phyloP scores from a whole-genome alignment of 106 monocot species.

The Acanthochlamys bracteata region DNA sequence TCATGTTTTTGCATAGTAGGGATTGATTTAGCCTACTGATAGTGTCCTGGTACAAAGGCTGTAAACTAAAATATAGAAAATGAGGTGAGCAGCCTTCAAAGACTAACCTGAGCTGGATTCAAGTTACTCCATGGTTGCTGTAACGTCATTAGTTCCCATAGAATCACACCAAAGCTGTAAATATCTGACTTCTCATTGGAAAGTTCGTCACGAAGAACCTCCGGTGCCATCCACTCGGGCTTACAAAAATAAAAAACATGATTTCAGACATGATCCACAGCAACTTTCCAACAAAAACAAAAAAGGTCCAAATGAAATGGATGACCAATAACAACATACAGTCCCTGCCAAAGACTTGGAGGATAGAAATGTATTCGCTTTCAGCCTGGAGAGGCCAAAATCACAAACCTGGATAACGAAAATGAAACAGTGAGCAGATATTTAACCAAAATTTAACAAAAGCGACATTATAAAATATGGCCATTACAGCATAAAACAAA shows the following conservation, averaged over 20 bases:
- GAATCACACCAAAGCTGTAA: conserved; percentile 95
- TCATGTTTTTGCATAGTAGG: no score
- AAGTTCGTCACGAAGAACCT: conserved; percentile 95
- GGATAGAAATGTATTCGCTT: conserved; percentile 88
- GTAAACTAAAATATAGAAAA: no score
- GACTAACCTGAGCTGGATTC: conserved; percentile 91
- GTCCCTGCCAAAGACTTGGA: conserved; percentile 97
- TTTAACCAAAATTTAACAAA: not conserved
- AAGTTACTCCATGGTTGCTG: conserved; percentile 97
- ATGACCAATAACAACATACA: conserved; percentile 41
- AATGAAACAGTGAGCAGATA: not conserved
- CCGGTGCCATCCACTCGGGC: conserved; percentile 99
- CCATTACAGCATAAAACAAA: not conserved
- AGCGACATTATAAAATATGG: not conserved
- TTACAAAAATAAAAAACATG: conserved; percentile 13
- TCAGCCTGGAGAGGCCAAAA: conserved; percentile 94
- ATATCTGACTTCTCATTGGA: conserved; percentile 99
- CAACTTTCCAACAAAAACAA: not conserved
- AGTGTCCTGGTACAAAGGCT: no score
- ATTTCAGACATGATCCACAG: no score
- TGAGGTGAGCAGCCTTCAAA: no score
- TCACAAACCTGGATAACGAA: conserved; percentile 69
- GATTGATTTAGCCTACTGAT: no score
- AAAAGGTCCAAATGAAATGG: not conserved
- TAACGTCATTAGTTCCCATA: conserved; percentile 99